Evolutionary conservation across 257 asterid genomes (phyloP).

Genomic region (Pogostemon cablin): DNA sequence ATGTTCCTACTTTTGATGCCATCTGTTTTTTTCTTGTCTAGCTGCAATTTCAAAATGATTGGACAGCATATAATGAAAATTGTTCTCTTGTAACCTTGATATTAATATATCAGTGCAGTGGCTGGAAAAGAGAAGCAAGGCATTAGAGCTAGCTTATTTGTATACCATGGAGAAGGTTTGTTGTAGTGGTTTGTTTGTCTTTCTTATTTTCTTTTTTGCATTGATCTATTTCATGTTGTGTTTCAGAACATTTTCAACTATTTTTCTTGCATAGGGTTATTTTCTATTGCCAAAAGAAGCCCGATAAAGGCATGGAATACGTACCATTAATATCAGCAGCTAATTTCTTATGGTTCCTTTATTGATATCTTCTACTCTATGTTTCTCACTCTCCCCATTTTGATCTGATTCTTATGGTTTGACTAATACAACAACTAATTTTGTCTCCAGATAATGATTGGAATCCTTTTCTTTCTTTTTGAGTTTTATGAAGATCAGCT

Average conservation of each 20-base stretch:
- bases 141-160: constrained; percentile 82
- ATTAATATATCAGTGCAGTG: constrained; percentile 74
- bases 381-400: constrained; percentile 7
- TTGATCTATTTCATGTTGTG: constrained; percentile 18
- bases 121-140: constrained; percentile 91
- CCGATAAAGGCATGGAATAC: constrained; percentile 72
- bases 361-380: constrained; percentile 27
- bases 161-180: constrained; percentile 84
- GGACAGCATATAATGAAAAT: too few species aligned
- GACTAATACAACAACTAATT: constrained; percentile 29
- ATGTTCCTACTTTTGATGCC: too few species aligned
- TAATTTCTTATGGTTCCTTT: constrained; percentile 50
- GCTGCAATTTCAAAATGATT: too few species aligned
- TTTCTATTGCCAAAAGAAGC: constrained; percentile 93
- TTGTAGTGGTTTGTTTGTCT: constrained; percentile 24
- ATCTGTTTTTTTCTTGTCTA: too few species aligned
- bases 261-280: constrained; percentile 70
- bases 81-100: constrained; percentile 38
- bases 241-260: constrained; percentile 55
- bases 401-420: constrained; percentile 25
- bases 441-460: constrained; percentile 89
- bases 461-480: constrained; percentile 92
- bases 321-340: constrained; percentile 72
- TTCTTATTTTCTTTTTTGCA: constrained; percentile 25
- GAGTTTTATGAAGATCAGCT: constrained; percentile 99